phyloP scores from a whole-genome alignment of 805 yeast genomes.

The Starmerella floricola region DNA sequence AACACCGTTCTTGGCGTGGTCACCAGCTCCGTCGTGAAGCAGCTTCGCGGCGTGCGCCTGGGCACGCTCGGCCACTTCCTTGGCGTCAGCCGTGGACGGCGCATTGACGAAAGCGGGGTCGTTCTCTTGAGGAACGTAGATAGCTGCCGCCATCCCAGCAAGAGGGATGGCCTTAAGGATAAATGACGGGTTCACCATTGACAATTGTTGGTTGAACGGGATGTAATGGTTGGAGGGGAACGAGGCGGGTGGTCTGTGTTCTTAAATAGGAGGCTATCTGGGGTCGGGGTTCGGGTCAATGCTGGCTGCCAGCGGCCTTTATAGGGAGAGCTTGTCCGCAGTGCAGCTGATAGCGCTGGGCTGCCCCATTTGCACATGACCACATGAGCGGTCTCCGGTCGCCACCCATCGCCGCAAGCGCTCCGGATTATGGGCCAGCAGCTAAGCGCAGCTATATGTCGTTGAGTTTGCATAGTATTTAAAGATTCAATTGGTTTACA shows the following conservation, averaged over 20 bases:
- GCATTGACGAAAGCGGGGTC: conserved; percentile 8
- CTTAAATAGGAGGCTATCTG: background rate
- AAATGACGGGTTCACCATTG: conserved; percentile 22
- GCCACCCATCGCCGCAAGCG: too few species aligned
- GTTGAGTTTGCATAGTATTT: too few species aligned
- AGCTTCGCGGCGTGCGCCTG: conserved; percentile 1
- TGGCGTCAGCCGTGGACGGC: conserved; percentile 1
- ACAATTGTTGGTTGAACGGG: background rate
- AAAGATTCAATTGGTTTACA: too few species aligned
- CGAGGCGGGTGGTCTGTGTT: background rate
- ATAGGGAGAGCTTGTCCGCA: background rate
- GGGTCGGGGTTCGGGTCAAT: conserved; percentile 3
- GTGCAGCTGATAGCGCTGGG: background rate
- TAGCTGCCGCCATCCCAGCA: conserved; percentile 19
- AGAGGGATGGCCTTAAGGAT: conserved; percentile 20
- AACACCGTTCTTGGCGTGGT: too few species aligned
- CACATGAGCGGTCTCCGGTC: background rate
- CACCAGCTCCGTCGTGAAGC: too few species aligned
- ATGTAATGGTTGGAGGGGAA: background rate
- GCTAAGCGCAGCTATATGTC: too few species aligned
- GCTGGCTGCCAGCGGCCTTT: background rate
- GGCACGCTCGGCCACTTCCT: background rate
- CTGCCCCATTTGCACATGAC: background rate
- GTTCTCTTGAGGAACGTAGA: conserved; percentile 22
- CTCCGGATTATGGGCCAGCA: too few species aligned